Evolutionary conservation across 768 basidiomycete genomes (phyloP).

Genomic region (Collybiopsis confluens): DNA sequence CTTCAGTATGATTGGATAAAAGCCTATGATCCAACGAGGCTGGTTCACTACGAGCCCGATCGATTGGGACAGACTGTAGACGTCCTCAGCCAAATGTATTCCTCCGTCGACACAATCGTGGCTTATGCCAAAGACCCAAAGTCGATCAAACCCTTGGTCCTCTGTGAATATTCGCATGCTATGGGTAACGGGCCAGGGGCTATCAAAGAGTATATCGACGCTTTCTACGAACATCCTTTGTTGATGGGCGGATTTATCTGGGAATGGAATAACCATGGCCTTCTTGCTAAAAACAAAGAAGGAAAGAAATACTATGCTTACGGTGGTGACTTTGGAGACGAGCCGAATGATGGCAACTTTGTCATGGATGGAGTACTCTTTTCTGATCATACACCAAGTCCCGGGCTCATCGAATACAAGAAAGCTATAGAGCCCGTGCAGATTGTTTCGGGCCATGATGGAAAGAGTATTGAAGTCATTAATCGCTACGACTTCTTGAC

Average conservation of each 20-base stretch:
- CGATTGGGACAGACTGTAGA: conserved; percentile 6
- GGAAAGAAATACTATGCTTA: conserved; percentile 9
- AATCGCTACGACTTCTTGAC: conserved; percentile 11
- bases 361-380: conserved; percentile 9
- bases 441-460: conserved; percentile 4
- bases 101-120: conserved; percentile 4
- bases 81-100: conserved; percentile 9
- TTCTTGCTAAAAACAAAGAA: conserved; percentile 2
- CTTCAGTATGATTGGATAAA: conserved; percentile 9
- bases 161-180: conserved; percentile 10
- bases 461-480: conserved; percentile 3
- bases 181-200: conserved; percentile 12
- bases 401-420: conserved; percentile 10
- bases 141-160: conserved; percentile 9
- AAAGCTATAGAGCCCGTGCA: conserved; percentile 10
- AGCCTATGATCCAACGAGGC: conserved; percentile 6
- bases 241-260: conserved; percentile 11
- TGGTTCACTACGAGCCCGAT: conserved; percentile 10
- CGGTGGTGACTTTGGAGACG: conserved; percentile 11
- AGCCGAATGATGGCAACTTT: conserved; percentile 10
- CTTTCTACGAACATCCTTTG: conserved; percentile 9
- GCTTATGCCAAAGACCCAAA: conserved; percentile 4
- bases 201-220: conserved; percentile 10
- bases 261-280: conserved; percentile 11
- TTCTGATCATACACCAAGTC: conserved; percentile 8